Percentiles rank a stretch among this genome's conserved stretches.
Conservation (phyloP, 2,329 filamentous ascomycete species). For the Phialemonium atrogriseum region DNA sequence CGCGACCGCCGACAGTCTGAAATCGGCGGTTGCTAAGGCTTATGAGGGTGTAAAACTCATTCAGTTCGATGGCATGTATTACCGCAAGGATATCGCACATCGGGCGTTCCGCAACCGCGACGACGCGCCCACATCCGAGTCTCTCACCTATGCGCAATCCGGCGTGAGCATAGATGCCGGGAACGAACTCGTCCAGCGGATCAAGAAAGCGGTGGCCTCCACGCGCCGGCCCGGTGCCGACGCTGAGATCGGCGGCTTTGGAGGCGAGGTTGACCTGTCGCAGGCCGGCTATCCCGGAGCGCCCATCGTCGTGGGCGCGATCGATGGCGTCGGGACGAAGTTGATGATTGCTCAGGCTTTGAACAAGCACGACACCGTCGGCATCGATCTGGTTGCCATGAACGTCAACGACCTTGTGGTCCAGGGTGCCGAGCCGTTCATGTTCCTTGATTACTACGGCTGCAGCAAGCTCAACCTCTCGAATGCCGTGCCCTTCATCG, state of each 20-base stretch:
- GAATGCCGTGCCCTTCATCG: constrained; percentile 76
- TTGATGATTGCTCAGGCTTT: constrained; percentile 90
- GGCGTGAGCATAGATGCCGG: constrained; percentile 93
- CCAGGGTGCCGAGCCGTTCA: constrained; percentile 87
- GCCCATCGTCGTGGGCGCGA: constrained; percentile 83
- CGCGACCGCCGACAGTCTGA: constrained; percentile 61
- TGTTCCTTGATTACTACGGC: constrained; percentile 97
- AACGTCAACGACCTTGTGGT: constrained; percentile 98
- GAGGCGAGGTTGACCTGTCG: constrained; percentile 73
- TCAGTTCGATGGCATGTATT: constrained; percentile 84
- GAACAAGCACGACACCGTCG: constrained; percentile 86
- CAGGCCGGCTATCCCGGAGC: constrained; percentile 65
- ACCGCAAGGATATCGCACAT: constrained; percentile 85
- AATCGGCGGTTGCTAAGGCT: constrained; percentile 78
- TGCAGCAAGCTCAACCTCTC: constrained; percentile 79
- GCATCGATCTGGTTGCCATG: constrained; percentile 96
- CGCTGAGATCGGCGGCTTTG: constrained; percentile 91
- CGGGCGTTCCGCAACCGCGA: constrained; percentile 49
- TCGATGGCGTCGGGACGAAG: constrained; percentile 95
- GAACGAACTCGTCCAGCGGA: constrained; percentile 84
- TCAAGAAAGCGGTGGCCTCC: constrained; percentile 81
- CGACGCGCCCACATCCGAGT: constrained; percentile 31
- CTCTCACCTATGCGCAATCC: constrained; percentile 84
- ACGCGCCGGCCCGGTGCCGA: constrained; percentile 82
- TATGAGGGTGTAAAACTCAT: constrained; percentile 77